phyloP scores from a whole-genome alignment of 2,329 filamentous ascomycete species.

The Alternaria arbusti region DNA sequence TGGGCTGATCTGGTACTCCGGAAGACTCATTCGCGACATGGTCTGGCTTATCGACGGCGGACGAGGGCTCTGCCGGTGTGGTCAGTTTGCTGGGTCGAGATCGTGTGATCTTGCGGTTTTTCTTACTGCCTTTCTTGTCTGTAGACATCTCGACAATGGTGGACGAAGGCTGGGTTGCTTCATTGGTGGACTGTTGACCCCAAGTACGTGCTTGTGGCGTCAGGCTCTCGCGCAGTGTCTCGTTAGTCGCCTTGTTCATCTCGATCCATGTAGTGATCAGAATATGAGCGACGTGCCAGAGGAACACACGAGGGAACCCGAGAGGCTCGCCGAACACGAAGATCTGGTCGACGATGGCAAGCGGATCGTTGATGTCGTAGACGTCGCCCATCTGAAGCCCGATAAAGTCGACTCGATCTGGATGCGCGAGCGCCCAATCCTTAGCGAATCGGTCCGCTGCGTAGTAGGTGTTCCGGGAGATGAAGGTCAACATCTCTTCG shows the following conservation, averaged over 20 bases:
- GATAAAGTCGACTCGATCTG: constrained; percentile 25
- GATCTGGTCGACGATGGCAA: constrained; percentile 36
- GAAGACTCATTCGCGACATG: neutral
- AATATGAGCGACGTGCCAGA: constrained; percentile 37
- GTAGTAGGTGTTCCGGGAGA: constrained; percentile 31
- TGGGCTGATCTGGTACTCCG: neutral
- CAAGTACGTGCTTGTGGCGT: neutral
- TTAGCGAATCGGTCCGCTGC: constrained; percentile 25
- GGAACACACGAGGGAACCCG: constrained; percentile 32
- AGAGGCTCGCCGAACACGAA: constrained; percentile 34
- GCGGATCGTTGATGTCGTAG: constrained; percentile 24
- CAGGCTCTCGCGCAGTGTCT: neutral
- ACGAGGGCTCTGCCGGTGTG: constrained; percentile 9
- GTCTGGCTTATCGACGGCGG: neutral
- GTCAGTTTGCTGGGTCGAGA: constrained; percentile 13
- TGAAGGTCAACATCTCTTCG: constrained; percentile 34
- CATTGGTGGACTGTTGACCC: neutral
- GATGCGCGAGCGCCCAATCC: constrained; percentile 30
- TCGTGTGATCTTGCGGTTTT: neutral
- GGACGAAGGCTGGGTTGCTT: neutral
- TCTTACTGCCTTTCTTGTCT: constrained; percentile 13
- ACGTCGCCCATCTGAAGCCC: constrained; percentile 19
- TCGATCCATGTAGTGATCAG: constrained; percentile 29
- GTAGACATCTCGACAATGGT: neutral
- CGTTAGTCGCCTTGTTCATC: neutral